Evolutionary conservation across 2,329 filamentous ascomycete genomes (phyloP).

Genomic region (Trichoderma gracile): DNA sequence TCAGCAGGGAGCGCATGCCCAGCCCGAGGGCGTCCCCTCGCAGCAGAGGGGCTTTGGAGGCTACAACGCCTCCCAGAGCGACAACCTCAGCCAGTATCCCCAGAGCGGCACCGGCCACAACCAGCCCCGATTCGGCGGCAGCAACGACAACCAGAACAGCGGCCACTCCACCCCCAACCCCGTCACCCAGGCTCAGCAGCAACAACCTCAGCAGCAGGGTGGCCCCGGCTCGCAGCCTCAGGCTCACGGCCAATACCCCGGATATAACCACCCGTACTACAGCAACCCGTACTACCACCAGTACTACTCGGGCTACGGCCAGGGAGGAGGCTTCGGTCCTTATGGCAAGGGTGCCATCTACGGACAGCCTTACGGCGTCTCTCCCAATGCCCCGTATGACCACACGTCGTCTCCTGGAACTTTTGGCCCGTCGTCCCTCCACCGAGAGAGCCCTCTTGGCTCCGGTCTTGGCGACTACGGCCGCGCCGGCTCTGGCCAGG

Average conservation of each 20-base stretch:
- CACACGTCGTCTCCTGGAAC: constrained; percentile 56
- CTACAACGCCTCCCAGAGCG: constrained; percentile 67
- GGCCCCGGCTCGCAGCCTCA: constrained; percentile 49
- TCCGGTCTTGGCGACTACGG: constrained; percentile 58
- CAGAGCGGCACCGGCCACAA: constrained; percentile 64
- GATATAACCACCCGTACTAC: constrained; percentile 60
- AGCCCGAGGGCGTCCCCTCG: constrained; percentile 69
- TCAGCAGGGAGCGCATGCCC: constrained; percentile 59
- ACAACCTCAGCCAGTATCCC: constrained; percentile 68
- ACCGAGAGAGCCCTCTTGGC: constrained; percentile 52
- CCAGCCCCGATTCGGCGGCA: constrained; percentile 60
- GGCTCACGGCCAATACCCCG: constrained; percentile 51
- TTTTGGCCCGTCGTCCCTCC: constrained; percentile 56
- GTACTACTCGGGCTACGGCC: constrained; percentile 58
- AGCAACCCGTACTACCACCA: constrained; percentile 63
- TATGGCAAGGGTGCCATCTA: constrained; percentile 59
- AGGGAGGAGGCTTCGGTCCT: constrained; percentile 54
- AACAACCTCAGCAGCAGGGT: constrained; percentile 51
- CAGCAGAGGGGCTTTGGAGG: constrained; percentile 78
- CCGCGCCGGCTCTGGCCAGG: constrained; percentile 52
- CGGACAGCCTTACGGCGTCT: constrained; percentile 58
- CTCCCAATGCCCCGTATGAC: constrained; percentile 58
- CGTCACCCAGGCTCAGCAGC: constrained; percentile 56
- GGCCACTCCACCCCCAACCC: constrained; percentile 91
- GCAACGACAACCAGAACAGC: constrained; percentile 74